phyloP scores from a whole-genome alignment of 352 stramenopile species.

The Peronospora farinosa region DNA sequence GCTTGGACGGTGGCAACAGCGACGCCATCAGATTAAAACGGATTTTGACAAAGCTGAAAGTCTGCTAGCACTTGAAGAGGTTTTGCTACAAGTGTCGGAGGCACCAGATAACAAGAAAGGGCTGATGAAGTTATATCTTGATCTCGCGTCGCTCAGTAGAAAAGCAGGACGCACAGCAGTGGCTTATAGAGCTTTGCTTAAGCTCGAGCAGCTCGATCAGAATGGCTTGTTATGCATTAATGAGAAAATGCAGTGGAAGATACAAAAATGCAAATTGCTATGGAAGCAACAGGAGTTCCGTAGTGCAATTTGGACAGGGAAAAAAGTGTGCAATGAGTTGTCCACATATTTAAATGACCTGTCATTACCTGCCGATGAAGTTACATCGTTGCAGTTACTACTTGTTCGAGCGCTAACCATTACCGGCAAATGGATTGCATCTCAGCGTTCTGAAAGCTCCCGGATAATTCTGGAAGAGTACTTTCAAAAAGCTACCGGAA shows the following conservation, averaged over 20 bases:
- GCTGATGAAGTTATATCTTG: slow-evolving; percentile 50
- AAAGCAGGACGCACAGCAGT: slow-evolving; percentile 62
- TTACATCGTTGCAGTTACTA: slow-evolving; percentile 40
- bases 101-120: slow-evolving; percentile 19
- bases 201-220: slow-evolving; percentile 52
- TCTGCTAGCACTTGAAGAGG: slow-evolving; percentile 57
- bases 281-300: slow-evolving; percentile 68
- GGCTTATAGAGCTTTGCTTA: slow-evolving; percentile 53
- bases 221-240: slow-evolving; percentile 28
- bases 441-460: slow-evolving; percentile 88
- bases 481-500: slow-evolving; percentile 75
- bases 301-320: slow-evolving; percentile 69
- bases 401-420: slow-evolving; percentile 60
- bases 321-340: slow-evolving; percentile 48
- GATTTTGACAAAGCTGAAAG: slow-evolving; percentile 55
- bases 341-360: slow-evolving; percentile 21
- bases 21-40: slow-evolving; percentile 35
- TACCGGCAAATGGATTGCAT: slow-evolving; percentile 90
- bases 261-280: slow-evolving; percentile 73
- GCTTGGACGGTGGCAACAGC: slow-evolving; percentile 40
- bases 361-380: slow-evolving; percentile 9
- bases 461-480: slow-evolving; percentile 90
- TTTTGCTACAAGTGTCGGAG: slow-evolving; percentile 42
- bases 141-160: slow-evolving; percentile 47
- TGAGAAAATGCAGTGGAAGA: slow-evolving; percentile 53